Percentiles rank a stretch among this genome's conserved stretches.
Conservation (phyloP, 306 rosid species). For the Cucurbita argyrosperma region DNA sequence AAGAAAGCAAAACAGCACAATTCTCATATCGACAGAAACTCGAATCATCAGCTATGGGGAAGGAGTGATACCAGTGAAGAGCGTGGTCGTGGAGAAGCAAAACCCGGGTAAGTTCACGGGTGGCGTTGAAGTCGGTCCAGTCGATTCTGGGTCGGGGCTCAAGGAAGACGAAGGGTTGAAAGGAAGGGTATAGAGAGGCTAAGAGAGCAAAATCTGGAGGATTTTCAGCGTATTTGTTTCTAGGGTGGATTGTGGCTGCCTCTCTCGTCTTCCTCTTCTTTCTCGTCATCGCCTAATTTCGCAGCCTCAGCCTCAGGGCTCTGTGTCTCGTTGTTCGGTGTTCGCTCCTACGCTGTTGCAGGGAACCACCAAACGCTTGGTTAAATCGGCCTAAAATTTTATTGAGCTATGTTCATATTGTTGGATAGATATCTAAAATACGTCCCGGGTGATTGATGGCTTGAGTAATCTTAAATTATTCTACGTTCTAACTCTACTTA, state of each 20-base stretch:
- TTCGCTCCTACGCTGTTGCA: neutral
- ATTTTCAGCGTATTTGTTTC: slow-evolving; percentile 58
- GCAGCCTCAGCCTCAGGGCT: neutral
- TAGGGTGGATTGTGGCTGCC: slow-evolving; percentile 35
- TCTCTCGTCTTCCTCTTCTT: slow-evolving; percentile 33
- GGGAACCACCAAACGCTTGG: neutral
- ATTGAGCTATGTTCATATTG: too few species aligned
- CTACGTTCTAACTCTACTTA: too few species aligned
- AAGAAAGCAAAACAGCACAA: neutral
- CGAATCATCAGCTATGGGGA: neutral
- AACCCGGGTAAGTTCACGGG: slow-evolving; percentile 56
- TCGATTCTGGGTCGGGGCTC: slow-evolving; percentile 32
- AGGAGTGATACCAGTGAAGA: slow-evolving; percentile 21
- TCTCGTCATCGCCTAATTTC: slow-evolving; percentile 13
- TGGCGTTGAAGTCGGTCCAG: slow-evolving; percentile 82
- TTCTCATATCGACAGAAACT: neutral
- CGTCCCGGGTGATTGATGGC: too few species aligned
- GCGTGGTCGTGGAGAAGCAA: slow-evolving; percentile 36
- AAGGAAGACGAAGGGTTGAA: slow-evolving; percentile 30
- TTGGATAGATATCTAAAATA: too few species aligned
- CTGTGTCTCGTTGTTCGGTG: neutral
- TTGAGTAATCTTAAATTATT: too few species aligned
- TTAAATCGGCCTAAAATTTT: neutral
- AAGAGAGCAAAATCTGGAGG: slow-evolving; percentile 62
- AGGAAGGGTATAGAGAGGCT: slow-evolving; percentile 70